Evolutionary conservation across 306 rosid species (phyloP), one percentile per base, ranked within the genome.

Genomic region (Rubus idaeus): DNA sequence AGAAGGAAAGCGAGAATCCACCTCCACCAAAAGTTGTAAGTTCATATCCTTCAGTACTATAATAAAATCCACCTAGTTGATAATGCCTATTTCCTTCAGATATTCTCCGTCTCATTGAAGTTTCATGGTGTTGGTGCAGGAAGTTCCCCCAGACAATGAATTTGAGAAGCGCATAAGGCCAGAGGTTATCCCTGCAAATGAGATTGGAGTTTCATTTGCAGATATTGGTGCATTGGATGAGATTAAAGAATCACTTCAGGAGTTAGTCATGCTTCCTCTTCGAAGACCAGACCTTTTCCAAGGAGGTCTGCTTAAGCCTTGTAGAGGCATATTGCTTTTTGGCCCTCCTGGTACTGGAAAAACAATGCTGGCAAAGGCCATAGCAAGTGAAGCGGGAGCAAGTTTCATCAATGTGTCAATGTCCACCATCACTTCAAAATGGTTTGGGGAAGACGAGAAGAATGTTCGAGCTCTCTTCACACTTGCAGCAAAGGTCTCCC

Each of bases 301-400:
- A 75, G 90, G 90, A 42, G 96, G 96, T 1, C 85, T 92, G 52
- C 89, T 92, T 13, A 87, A 92, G 80, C 97, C 97, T 20, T 92
- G 96, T 50, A 88, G 88, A 80, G 96, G 97, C 7, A 87, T 90
- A 74, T 79, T 92, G 81, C 97, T 92, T 23, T 92, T 92, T 53
- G 97, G 97, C 10, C 97, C 97, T 57, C 96, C 97, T 35, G 97
- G 97, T 49, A 90, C 96, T 3, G 93, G 97, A 23, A 92, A 92
- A 80, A 92, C 93, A 72, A 92, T 92, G 97, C 83, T 92, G 10
- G 97, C 96, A 41, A 92, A 92, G 80, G 97, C 97, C 40, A 88
- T 92, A 46, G 97, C 97, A 61, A 87, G 86, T 68, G 97, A 92
- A 75, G 96, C 96, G 8, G 93, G 93, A 71, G 97, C 96, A 71